Evolutionary conservation across 1,284 basidiomycete genomes (phyloP).

Genomic region (Leccinum holopus): DNA sequence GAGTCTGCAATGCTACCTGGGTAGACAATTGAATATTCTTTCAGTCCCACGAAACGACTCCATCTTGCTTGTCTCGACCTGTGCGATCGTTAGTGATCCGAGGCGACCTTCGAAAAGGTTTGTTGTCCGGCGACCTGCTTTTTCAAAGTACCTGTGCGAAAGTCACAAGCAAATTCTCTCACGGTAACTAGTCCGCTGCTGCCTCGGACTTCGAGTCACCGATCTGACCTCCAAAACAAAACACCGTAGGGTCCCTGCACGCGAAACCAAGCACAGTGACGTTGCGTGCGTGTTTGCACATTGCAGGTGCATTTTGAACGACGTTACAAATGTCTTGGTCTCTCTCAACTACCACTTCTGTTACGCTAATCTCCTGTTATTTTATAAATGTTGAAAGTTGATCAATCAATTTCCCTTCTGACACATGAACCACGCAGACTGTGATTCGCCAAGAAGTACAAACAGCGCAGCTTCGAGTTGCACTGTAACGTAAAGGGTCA

Average conservation of each 20-base stretch:
- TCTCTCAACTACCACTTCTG: not conserved
- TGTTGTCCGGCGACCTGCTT: not conserved
- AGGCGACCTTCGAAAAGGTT: not conserved
- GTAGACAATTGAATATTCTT: not conserved
- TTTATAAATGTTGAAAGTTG: not conserved
- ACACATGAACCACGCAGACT: not conserved
- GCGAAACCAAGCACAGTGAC: not conserved
- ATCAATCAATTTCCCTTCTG: not conserved
- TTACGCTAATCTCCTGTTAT: not conserved
- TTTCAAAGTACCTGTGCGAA: too few relatives aligned
- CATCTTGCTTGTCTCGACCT: not conserved
- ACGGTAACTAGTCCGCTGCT: not conserved
- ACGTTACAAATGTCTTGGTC: not conserved
- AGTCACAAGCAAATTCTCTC: not conserved
- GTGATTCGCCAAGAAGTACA: too few relatives aligned
- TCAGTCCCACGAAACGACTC: not conserved
- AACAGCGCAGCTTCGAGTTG: not conserved
- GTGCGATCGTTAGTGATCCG: not conserved
- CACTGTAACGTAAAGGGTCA: conserved; percentile 10
- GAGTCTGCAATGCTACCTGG: not conserved
- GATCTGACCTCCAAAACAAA: not conserved
- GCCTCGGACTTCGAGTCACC: not conserved
- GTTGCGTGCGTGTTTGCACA: not conserved
- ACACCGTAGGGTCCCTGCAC: not conserved
- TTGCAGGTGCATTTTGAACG: not conserved